Evolutionary conservation across 768 basidiomycete genomes (phyloP).

Genomic region (Lyophyllum decastes): DNA sequence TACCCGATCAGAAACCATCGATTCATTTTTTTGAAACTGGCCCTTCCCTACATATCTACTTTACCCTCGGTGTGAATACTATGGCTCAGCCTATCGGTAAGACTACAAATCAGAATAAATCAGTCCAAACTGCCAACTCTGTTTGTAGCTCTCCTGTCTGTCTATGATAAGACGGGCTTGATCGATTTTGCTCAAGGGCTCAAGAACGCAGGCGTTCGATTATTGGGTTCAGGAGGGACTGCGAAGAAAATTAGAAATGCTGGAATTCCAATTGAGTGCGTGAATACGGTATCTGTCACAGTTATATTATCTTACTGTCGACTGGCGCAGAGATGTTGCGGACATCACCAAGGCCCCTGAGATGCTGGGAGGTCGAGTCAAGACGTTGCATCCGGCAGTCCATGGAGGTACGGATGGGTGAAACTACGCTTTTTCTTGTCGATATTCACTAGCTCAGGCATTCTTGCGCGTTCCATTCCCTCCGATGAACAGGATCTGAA

Average conservation of each 20-base stretch:
- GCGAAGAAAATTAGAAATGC: constrained; percentile 97
- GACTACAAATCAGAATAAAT: background rate
- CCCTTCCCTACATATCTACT: background rate
- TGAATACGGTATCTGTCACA: constrained; percentile 17
- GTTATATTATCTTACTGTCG: background rate
- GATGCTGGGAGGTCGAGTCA: constrained; percentile 98
- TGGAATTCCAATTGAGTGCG: constrained; percentile 87
- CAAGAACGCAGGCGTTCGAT: constrained; percentile 74
- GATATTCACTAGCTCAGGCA: constrained; percentile 54
- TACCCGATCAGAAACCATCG: constrained; percentile 12
- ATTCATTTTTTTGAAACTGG: constrained; percentile 2
- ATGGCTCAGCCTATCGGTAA: constrained; percentile 20
- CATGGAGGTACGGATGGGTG: constrained; percentile 73
- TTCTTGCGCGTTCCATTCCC: constrained; percentile 88
- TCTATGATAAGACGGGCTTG: constrained; percentile 93
- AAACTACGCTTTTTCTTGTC: constrained; percentile 7
- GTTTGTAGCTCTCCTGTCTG: constrained; percentile 79
- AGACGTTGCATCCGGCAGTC: constrained; percentile 96
- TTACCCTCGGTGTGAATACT: background rate
- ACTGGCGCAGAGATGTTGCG: constrained; percentile 80
- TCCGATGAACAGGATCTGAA: constrained; percentile 88
- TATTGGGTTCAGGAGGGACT: constrained; percentile 95
- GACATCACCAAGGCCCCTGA: constrained; percentile 98
- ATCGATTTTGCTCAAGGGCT: constrained; percentile 89
- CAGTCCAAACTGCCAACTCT: background rate